A percentile compares a stretch with the other conserved stretches of the same genome.
Conservation (phyloP, 768 basidiomycete genomes). For the Piloderma croceum region DNA sequence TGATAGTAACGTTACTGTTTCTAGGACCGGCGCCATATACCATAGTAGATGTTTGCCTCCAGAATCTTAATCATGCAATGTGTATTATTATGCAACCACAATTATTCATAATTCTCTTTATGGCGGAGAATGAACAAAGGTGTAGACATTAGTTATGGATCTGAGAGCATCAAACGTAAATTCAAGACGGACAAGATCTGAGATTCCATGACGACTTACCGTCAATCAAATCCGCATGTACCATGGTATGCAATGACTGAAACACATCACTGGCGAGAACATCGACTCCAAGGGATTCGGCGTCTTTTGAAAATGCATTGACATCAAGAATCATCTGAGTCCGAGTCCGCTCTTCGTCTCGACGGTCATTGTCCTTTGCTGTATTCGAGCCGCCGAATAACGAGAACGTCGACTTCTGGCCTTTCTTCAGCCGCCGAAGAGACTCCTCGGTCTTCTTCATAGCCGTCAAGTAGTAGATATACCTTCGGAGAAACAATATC, state of each 20-base stretch:
- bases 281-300: constrained; percentile 61
- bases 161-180: no score
- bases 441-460: constrained; percentile 95
- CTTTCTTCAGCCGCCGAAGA: constrained; percentile 79
- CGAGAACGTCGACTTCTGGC: constrained; percentile 73
- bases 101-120: constrained; percentile 20
- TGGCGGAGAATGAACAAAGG: no score
- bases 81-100: constrained; percentile 7
- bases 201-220: no score
- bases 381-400: constrained; percentile 58
- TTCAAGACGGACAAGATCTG: no score
- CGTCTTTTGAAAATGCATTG: constrained; percentile 77
- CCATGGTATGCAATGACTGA: constrained; percentile 52
- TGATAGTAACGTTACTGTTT: constrained; percentile 36
- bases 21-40: constrained; percentile 56
- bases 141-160: no score
- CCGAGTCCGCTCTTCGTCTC: constrained; percentile 85
- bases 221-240: constrained; percentile 39
- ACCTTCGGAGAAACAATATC: constrained; percentile 39
- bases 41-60: constrained; percentile 41
- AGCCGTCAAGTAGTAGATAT: constrained; percentile 69
- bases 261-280: constrained; percentile 48
- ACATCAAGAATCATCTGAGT: constrained; percentile 82
- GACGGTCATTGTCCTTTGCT: constrained; percentile 59
- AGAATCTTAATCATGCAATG: constrained; percentile 9